A percentile compares a stretch with the other conserved stretches of the same genome.
Conservation (phyloP, 1,284 basidiomycete species). For the Porogramme epimiltina region DNA sequence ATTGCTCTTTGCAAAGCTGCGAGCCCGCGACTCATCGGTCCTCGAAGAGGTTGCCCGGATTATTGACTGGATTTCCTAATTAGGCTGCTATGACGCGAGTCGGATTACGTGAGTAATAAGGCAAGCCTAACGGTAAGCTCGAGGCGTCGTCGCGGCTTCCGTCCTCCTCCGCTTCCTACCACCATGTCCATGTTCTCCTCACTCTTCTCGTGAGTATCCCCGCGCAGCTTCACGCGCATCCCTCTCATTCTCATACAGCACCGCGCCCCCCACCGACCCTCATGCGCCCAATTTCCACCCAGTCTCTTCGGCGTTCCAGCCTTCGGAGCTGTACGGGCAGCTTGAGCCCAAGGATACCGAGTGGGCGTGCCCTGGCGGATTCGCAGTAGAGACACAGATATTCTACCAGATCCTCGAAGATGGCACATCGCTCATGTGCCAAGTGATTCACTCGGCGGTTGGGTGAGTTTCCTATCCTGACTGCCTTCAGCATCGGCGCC, state of each 20-base stretch:
- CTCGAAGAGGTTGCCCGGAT: too few species aligned
- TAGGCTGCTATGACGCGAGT: neutral
- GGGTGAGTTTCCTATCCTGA: constrained; percentile 65
- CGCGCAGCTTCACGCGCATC: constrained; percentile 8
- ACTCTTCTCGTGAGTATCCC: constrained; percentile 64
- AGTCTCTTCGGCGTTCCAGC: constrained; percentile 56
- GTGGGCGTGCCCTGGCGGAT: constrained; percentile 85
- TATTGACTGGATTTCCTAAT: neutral
- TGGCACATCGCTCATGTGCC: constrained; percentile 83
- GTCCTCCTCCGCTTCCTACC: constrained; percentile 2
- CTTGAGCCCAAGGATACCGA: constrained; percentile 75
- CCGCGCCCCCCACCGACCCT: constrained; percentile 56
- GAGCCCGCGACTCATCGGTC: too few species aligned
- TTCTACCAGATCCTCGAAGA: constrained; percentile 89
- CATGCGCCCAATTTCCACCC: constrained; percentile 80
- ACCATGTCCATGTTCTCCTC: constrained; percentile 77
- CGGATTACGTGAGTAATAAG: neutral
- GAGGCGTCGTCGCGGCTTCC: neutral
- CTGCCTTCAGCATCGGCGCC: neutral
- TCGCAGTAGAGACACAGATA: constrained; percentile 90
- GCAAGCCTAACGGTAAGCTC: neutral
- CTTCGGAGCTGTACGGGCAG: constrained; percentile 69
- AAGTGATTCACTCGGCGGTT: constrained; percentile 94
- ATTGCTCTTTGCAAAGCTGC: too few species aligned
- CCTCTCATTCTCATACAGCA: constrained; percentile 38